Base-by-base conservation (phyloP, 164 flowering plant genomes). In the grape (Vitis vinifera) region DNA sequence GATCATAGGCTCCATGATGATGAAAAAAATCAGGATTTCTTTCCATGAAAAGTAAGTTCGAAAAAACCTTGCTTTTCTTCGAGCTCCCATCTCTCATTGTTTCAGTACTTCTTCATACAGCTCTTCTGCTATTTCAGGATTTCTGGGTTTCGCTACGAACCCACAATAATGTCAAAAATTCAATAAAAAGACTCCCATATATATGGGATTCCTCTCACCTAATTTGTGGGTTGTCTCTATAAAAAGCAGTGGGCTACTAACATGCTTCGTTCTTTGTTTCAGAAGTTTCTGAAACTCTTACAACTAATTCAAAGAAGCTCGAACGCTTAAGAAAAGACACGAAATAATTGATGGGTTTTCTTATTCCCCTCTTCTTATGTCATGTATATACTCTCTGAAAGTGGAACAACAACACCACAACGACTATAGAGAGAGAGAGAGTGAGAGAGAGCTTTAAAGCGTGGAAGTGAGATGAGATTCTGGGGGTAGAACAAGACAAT, bases 31-130 rank as follows among this genome's bases (percentile, higher is more conserved):
- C 37, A 50, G 13, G 66, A 44, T 58, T 52, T 30, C 48, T 8
- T 55, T 59, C 5, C 16, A 53, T 30, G 2, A 52, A 73, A 31
- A 72, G 31, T 55, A 67, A 62, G 16, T 12, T 1, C 0, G 27
- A 17, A 52, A 70, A 78, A 71, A 90, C 95, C 96, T 92, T 94
- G 92, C 89, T 90, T 84, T 89, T 92, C 90, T 89, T 90, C 69
- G 82, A 73, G 82, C 80, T 91, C 68, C 76, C 99, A 86, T 91
- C 97, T 84, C 84, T 85, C 97, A 91, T 92, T 83, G 88, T 92
- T 80, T 69, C 92, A 80, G 68, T 73, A 69, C 69, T 70, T 73
- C 82, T 79, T 88, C 95, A 88, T 93, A 78, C 84, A 88, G 77
- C 78, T 74, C 68, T 69, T 48, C 69, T 55, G 27, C 13, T 31